phyloP scores from a whole-genome alignment of 352 stramenopile genomes.

The Globisporangium ultimum region DNA sequence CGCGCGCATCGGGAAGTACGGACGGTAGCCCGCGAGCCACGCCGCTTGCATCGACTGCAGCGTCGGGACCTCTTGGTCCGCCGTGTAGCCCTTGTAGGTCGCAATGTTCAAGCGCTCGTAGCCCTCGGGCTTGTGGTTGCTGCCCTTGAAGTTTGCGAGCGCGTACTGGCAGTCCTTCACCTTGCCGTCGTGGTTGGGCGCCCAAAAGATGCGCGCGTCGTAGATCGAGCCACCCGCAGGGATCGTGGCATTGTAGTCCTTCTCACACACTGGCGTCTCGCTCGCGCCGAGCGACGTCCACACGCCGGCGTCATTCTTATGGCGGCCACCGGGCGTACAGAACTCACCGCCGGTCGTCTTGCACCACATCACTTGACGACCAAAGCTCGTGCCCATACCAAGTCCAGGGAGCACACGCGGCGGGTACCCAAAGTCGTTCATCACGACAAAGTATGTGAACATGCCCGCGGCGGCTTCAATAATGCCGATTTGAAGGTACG shows the following conservation, averaged over 20 bases:
- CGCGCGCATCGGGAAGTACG: conserved; percentile 62
- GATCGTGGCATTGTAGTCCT: conserved; percentile 27
- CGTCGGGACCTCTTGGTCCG: conserved; percentile 23
- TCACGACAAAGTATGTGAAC: conserved; percentile 85
- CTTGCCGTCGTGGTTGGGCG: conserved; percentile 36
- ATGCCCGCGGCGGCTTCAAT: conserved; percentile 86
- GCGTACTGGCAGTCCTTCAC: conserved; percentile 61
- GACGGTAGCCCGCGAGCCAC: conserved; percentile 45
- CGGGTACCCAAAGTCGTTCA: conserved; percentile 88
- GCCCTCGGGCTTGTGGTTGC: conserved; percentile 13
- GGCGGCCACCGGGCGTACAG: conserved; percentile 32
- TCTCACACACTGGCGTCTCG: conserved; percentile 17
- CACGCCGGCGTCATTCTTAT: conserved; percentile 18
- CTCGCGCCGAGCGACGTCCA: conserved; percentile 18
- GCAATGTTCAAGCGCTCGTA: conserved; percentile 26
- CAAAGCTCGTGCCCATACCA: conserved; percentile 54
- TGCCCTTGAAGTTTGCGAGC: conserved; percentile 48
- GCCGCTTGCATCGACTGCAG: conserved; percentile 51
- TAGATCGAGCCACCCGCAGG: conserved; percentile 24
- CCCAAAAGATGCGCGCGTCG: conserved; percentile 57
- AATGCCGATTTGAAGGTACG: conserved; percentile 87
- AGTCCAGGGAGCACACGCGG: conserved; percentile 54
- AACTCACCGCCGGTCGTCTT: conserved; percentile 62
- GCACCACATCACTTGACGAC: conserved; percentile 71
- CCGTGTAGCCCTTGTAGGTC: conserved; percentile 35